Base-by-base conservation (phyloP, 73 alveolate genomes). In the Blepharisma japonicum region DNA sequence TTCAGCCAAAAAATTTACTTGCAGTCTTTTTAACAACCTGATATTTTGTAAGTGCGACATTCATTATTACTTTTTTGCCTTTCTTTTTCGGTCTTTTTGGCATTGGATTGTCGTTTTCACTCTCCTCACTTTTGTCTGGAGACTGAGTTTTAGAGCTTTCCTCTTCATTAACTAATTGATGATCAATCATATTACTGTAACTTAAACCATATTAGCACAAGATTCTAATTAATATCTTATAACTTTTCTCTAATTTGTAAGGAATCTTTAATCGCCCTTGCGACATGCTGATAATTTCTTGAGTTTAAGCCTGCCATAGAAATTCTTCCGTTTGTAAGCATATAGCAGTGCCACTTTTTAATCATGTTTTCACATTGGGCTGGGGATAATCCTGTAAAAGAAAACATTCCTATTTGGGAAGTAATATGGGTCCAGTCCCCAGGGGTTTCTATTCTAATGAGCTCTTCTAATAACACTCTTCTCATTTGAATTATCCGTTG, bases 311-410 rank as follows among this genome's bases (percentile, higher is more conserved):
- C 98, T 38, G 94, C 82, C 98, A 96, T 85, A 50, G 97, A 84
- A 78, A 94, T 92, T 87, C 99, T 90, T 70, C 99, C 99, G 48
- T 76, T 84, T 48, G 84, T 85, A n/a, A 94, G 71, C 85, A 83
- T 47, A 81, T 94, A 96, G 76, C 96, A 79, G 89, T 96, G 99
- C 68, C 83, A 88, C 90, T 94, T 85, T 67, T 85, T 79, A 70
- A 78, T 94, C 85, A 96, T 71, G 55, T 77, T 77, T 42, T 96
- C 97, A 78, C 92, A 80, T 89, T 94, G 96, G 79, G 89, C 93
- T 61, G 94, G 94, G 56, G 96, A 83, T 45, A 96, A 88, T n/a
- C 99, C 99, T 47, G 98, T 94, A 91, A 56, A 96, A 68, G 98
- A 81, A 90, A 96, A 96, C 98, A 96, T 94, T 42, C 99, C 99